Evolutionary conservation across 768 basidiomycete genomes (phyloP).

Genomic region (Mycena albidolilacea): DNA sequence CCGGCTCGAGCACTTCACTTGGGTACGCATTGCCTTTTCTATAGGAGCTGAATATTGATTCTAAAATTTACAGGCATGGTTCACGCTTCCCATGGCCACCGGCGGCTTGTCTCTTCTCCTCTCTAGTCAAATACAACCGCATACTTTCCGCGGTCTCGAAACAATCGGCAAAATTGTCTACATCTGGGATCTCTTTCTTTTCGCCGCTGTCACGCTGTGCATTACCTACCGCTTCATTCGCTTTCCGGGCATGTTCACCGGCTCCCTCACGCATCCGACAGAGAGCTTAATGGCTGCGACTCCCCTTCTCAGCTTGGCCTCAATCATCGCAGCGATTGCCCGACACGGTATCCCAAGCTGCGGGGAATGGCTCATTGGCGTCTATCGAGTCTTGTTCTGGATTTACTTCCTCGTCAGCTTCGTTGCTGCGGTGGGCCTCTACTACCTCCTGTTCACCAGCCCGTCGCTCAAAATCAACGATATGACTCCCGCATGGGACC

Average conservation of each 20-base stretch:
- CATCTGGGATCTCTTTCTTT: constrained; percentile 17
- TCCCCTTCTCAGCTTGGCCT: constrained; percentile 5
- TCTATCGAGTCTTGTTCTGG: constrained; percentile 8
- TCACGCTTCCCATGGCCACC: constrained; percentile 11
- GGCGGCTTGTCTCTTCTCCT: constrained; percentile 16
- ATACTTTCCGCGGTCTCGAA: constrained; percentile 1
- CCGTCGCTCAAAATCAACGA: constrained; percentile 19
- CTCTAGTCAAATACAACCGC: neutral
- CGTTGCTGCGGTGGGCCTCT: constrained; percentile 4
- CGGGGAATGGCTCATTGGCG: constrained; percentile 17
- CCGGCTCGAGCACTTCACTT: constrained; percentile 24
- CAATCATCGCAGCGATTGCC: constrained; percentile 10
- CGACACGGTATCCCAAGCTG: constrained; percentile 15
- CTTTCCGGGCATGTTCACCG: constrained; percentile 10
- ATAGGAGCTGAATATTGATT: neutral
- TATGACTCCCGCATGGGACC: constrained; percentile 22
- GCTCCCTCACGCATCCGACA: constrained; percentile 14
- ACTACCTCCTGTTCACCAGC: constrained; percentile 18
- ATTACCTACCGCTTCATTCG: constrained; percentile 20
- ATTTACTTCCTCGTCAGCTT: constrained; percentile 6
- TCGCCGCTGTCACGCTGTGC: constrained; percentile 7
- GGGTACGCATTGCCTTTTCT: neutral
- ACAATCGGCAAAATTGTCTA: constrained; percentile 6
- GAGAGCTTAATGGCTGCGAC: constrained; percentile 11
- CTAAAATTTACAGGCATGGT: constrained; percentile 10